These are phyloP conservation scores for Echium plantagineum DNA, from an alignment of 257 asterid species.

Conservation along the genomic window DNA sequence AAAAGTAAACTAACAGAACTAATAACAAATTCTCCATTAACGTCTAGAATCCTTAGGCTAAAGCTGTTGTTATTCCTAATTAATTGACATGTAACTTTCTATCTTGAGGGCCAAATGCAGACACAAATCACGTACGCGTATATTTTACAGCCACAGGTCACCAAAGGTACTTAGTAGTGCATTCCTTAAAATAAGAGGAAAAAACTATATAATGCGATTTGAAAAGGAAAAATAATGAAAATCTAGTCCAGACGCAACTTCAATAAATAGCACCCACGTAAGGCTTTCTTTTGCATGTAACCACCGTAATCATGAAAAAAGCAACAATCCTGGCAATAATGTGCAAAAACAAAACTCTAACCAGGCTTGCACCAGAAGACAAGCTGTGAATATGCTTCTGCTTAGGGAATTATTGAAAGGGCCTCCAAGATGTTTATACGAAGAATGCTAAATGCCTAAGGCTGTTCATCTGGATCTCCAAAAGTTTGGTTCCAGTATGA, in stretches of 20 bases:
- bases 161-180: too few species aligned
- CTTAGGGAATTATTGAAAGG: background rate
- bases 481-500: slow-evolving; percentile 14
- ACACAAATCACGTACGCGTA: too few species aligned
- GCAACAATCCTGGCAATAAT: background rate
- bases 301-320: background rate
- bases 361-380: background rate
- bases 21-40: too few species aligned
- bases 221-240: too few species aligned
- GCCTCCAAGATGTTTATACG: background rate
- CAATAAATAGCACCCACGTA: background rate
- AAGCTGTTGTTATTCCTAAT: too few species aligned
- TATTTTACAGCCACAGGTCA: too few species aligned
- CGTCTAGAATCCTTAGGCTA: too few species aligned
- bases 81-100: too few species aligned
- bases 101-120: too few species aligned
- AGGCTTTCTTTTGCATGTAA: background rate
- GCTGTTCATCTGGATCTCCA: slow-evolving; percentile 22
- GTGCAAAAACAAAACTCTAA: background rate
- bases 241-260: background rate
- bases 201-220: too few species aligned
- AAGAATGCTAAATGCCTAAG: slow-evolving; percentile 16
- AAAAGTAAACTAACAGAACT: too few species aligned
- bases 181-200: too few species aligned
- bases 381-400: background rate